These are phyloP conservation scores for Linum trigynum DNA, from an alignment of 345 rosid species.

Conservation along the genomic window DNA sequence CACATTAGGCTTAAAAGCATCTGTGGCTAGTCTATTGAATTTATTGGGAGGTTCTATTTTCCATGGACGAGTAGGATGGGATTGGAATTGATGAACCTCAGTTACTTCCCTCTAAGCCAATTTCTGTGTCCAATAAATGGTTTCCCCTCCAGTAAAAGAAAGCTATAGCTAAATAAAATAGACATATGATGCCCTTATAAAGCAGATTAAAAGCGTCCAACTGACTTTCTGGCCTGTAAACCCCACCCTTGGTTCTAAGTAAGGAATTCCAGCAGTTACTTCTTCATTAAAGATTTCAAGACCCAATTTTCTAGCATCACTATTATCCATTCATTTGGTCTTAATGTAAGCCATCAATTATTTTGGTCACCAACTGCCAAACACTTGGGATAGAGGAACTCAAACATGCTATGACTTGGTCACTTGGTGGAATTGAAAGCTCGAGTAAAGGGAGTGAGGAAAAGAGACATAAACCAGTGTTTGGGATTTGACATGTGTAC, in stretches of 20 bases:
- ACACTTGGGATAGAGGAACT: not conserved
- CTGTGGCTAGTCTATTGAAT: not conserved
- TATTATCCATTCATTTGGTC: not conserved
- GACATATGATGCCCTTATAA: too few relatives aligned
- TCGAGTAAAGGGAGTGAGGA: not conserved
- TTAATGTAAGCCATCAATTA: not conserved
- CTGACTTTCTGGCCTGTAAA: too few relatives aligned
- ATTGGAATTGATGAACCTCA: not conserved
- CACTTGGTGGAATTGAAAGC: not conserved
- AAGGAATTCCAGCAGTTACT: too few relatives aligned
- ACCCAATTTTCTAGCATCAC: too few relatives aligned
- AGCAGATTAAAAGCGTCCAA: too few relatives aligned
- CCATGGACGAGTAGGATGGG: not conserved
- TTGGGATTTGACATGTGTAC: too few relatives aligned
- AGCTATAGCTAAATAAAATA: too few relatives aligned
- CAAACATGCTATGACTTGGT: not conserved
- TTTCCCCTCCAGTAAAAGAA: too few relatives aligned
- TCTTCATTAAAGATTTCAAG: too few relatives aligned
- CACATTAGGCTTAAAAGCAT: not conserved
- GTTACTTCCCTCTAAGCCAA: not conserved
- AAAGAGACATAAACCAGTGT: not conserved
- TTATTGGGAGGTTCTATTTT: not conserved
- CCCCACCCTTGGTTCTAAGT: too few relatives aligned
- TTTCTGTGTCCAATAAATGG: too few relatives aligned
- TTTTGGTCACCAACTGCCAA: not conserved